Evolutionary conservation across 768 basidiomycete species (phyloP), one percentile per base, ranked within the genome.

Genomic region (Leucocoprinus birnbaumii): DNA sequence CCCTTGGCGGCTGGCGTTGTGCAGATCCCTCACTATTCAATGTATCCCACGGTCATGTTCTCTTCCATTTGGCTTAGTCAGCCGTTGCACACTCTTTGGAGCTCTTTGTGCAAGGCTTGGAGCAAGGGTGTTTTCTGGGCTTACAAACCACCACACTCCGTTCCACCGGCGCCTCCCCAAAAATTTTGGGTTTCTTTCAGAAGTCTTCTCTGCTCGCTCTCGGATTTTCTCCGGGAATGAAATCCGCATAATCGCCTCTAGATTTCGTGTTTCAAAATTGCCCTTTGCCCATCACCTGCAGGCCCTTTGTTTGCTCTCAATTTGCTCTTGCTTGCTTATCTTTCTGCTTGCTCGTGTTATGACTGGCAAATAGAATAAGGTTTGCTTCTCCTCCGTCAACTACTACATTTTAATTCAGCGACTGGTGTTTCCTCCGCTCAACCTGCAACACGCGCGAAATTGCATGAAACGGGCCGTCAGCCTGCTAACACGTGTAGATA

Each of bases 221-320:
- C 42, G 51, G 51, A 43, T 35, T 18, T 44, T 44, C 35, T 40
- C 51, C 51, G 43, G 18, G 25, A 34, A 16, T 11, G 31, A 11
- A 11, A 31, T 31, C 51, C 51, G 51, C 51, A 22, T 27, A 53
- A 53, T 44, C 51, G 16, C 51, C 51, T 35, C 24, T 35, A 27
- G 19, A 44, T 13, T 22, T 45, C 35, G 51, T 4, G 50, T 44
- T 18, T 27, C 19, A 21, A 35, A 18, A 14, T 16, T 53, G 16
- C 51, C 51, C 51, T 53, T 42, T 45, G 51, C 51, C 51, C 51
- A 45, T 34, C 27, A 22, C 51, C 51, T 52, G 42, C 21, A 26
- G 34, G 51, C 18, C 22, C n/a, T n/a, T 21, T 53, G 18, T 31
- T 31, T 31, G 31, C 14, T 44, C 16, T 35, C 18, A 9, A 16